These are phyloP conservation scores for Aspergillus indologenus DNA, from an alignment of 495 filamentous ascomycete genomes.

Conservation along the genomic window DNA sequence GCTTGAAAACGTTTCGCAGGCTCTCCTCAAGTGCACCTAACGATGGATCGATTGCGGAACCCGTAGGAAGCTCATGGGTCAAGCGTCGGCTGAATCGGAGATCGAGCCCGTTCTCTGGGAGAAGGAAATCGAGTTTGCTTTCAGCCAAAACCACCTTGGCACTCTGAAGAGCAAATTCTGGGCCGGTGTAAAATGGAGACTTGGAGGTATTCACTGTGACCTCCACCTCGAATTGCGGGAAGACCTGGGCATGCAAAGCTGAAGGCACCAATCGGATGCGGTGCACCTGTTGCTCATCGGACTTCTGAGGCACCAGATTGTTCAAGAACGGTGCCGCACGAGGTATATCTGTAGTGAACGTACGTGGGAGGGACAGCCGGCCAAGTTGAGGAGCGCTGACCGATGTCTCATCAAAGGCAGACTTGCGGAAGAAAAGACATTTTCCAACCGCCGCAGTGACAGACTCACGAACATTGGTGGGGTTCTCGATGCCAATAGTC, in stretches of 20 bases:
- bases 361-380: constrained; percentile 26
- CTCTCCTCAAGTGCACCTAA: constrained; percentile 20
- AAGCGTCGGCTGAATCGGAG: constrained; percentile 41
- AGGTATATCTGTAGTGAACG: constrained; percentile 35
- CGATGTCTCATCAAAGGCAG: constrained; percentile 15
- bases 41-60: constrained; percentile 1
- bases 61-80: constrained; percentile 25
- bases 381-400: constrained; percentile 36
- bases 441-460: constrained; percentile 40
- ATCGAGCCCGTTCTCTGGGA: constrained; percentile 41
- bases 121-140: constrained; percentile 39
- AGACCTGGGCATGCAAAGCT: constrained; percentile 14
- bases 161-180: constrained; percentile 21
- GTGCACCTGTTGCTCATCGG: constrained; percentile 18
- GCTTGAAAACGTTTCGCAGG: constrained; percentile 19
- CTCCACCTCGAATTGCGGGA: constrained; percentile 39
- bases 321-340: constrained; percentile 28
- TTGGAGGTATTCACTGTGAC: constrained; percentile 13
- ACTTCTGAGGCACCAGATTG: constrained; percentile 17
- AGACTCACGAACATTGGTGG: constrained; percentile 26
- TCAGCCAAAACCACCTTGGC: constrained; percentile 31
- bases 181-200: not conserved
- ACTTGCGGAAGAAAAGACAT: constrained; percentile 37
- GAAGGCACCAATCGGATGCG: constrained; percentile 36
- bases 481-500: not conserved